Percentiles rank a stretch among this genome's conserved stretches.
Conservation (phyloP, 163 green algal genomes). For the Volvox carteri region DNA sequence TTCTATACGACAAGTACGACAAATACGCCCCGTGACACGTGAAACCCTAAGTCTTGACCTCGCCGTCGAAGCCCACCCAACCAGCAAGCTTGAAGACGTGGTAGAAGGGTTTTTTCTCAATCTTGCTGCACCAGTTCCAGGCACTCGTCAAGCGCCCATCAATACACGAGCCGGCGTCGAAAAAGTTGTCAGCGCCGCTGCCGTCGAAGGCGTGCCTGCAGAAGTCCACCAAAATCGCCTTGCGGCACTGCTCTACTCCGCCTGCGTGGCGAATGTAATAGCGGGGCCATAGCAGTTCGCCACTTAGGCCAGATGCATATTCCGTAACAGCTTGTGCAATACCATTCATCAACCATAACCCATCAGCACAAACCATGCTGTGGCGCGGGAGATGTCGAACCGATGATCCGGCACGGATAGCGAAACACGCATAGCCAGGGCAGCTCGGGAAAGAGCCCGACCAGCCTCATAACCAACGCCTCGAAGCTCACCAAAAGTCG, state of each 20-base stretch:
- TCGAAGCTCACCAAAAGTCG: conserved; percentile 55
- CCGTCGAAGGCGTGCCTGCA: conserved; percentile 97
- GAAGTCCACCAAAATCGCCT: conserved; percentile 91
- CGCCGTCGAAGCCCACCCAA: conserved; percentile 92
- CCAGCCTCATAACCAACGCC: no score
- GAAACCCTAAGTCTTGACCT: conserved; percentile 82
- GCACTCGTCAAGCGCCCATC: conserved; percentile 94
- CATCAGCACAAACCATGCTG: no score
- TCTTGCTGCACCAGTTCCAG: conserved; percentile 97
- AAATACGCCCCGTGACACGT: neutral
- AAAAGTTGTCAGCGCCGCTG: conserved; percentile 89
- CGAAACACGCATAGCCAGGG: no score
- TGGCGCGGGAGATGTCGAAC: no score
- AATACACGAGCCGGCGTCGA: conserved; percentile 94
- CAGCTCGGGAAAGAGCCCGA: no score
- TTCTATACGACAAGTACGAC: no score
- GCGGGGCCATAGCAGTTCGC: no score
- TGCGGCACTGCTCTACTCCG: conserved; percentile 81
- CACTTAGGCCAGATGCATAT: no score
- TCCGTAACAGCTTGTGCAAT: no score
- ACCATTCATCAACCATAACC: no score
- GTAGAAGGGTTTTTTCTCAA: conserved; percentile 94
- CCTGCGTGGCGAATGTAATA: no score
- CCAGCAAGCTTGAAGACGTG: conserved; percentile 92
- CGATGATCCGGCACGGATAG: no score